Conservation (phyloP, 768 basidiomycete genomes). For the Collybia nuda region DNA sequence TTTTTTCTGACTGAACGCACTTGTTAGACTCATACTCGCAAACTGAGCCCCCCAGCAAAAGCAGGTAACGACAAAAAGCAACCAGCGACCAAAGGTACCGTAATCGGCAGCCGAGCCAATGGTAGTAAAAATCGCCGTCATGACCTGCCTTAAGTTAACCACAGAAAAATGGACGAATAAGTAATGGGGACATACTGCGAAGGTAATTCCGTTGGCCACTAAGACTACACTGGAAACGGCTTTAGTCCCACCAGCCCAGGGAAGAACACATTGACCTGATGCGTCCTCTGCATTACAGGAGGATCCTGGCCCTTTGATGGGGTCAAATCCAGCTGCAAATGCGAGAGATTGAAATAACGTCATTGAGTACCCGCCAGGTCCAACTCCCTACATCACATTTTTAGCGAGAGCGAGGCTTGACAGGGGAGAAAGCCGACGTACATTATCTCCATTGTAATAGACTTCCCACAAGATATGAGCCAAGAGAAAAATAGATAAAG, state of each 20-base stretch:
- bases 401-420: background rate
- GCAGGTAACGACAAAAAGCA: slow-evolving; percentile 67
- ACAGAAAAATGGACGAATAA: background rate
- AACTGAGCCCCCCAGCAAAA: slow-evolving; percentile 85
- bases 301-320: slow-evolving; percentile 65
- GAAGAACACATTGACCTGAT: slow-evolving; percentile 76
- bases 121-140: slow-evolving; percentile 82
- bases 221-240: slow-evolving; percentile 76
- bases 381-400: slow-evolving; percentile 52
- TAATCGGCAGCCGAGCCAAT: slow-evolving; percentile 77
- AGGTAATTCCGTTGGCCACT: slow-evolving; percentile 73
- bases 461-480: slow-evolving; percentile 38
- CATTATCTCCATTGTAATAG: slow-evolving; percentile 82
- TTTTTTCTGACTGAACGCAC: slow-evolving; percentile 35
- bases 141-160: slow-evolving; percentile 40
- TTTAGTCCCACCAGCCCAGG: slow-evolving; percentile 74
- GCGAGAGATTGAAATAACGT: slow-evolving; percentile 76
- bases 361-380: slow-evolving; percentile 66
- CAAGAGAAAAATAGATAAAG: background rate
- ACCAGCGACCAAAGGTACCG: slow-evolving; percentile 75
- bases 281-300: slow-evolving; percentile 56
- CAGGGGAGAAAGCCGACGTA: slow-evolving; percentile 22
- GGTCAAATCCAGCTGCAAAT: slow-evolving; percentile 73
- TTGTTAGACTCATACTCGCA: slow-evolving; percentile 69
- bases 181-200: slow-evolving; percentile 49